Conservation (phyloP, 805 yeast genomes). For the Yarrowia sp. region DNA sequence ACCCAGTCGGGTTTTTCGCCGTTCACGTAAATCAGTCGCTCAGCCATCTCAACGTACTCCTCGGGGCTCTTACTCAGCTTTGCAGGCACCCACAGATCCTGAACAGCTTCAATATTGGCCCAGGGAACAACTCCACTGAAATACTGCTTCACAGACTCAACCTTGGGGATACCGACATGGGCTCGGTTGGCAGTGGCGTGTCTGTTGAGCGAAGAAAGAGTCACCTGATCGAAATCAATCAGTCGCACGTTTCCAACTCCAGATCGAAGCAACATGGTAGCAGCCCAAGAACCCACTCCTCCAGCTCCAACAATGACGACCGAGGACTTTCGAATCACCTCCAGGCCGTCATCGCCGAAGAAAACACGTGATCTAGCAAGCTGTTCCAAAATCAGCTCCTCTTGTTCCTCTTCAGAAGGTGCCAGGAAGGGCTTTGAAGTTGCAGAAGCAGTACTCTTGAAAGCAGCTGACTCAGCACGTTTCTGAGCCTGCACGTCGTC, state of each 20-base stretch:
- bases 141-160: conserved; percentile 69
- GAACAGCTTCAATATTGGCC: conserved; percentile 74
- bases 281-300: conserved; percentile 98
- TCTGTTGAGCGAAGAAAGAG: conserved; percentile 85
- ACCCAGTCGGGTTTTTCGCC: conserved; percentile 64
- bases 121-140: conserved; percentile 84
- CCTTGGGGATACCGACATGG: conserved; percentile 93
- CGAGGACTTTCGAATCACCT: conserved; percentile 61
- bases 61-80: conserved; percentile 41
- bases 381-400: conserved; percentile 81
- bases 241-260: conserved; percentile 78
- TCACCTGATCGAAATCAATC: conserved; percentile 94
- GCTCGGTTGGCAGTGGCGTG: conserved; percentile 89
- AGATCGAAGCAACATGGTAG: conserved; percentile 84
- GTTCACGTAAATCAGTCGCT: conserved; percentile 43
- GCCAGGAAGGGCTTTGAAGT: background rate
- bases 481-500: background rate
- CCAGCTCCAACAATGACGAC: conserved; percentile 91
- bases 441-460: too few species aligned
- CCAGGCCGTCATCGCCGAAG: conserved; percentile 80
- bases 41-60: conserved; percentile 59
- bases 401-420: conserved; percentile 34
- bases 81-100: conserved; percentile 60
- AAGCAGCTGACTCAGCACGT: background rate
- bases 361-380: conserved; percentile 92